These are phyloP conservation scores for Tylopilus sp. DNA, from an alignment of 768 basidiomycete species.

Conservation along the genomic window DNA sequence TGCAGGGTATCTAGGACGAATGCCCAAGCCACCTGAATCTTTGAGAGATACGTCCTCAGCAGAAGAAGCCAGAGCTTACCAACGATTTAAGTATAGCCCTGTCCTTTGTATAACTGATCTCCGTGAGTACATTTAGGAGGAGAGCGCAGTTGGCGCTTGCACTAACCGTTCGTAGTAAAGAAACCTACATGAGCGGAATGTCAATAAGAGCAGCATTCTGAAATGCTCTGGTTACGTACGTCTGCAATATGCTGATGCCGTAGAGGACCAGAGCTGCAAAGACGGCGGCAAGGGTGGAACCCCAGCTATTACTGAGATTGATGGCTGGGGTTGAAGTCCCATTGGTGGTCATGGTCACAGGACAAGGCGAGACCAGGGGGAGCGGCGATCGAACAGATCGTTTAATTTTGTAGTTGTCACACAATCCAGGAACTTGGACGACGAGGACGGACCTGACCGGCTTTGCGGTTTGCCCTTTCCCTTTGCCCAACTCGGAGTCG, in stretches of 20 bases:
- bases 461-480: no score
- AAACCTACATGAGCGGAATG: slow-evolving; percentile 11
- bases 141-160: not conserved
- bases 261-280: slow-evolving; percentile 23
- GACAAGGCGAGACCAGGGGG: not conserved
- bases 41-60: not conserved
- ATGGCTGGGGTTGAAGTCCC: not conserved
- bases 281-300: slow-evolving; percentile 20
- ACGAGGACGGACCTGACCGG: no score
- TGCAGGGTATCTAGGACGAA: slow-evolving; percentile 20
- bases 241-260: slow-evolving; percentile 24
- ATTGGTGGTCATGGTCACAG: slow-evolving; percentile 11
- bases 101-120: slow-evolving; percentile 17
- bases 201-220: not conserved
- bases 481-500: no score
- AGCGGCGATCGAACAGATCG: not conserved
- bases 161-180: slow-evolving; percentile 26
- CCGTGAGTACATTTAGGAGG: not conserved
- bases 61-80: slow-evolving; percentile 3
- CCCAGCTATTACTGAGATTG: slow-evolving; percentile 17
- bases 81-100: slow-evolving; percentile 10
- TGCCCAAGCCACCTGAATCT: slow-evolving; percentile 19
- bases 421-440: no score
- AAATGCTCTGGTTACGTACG: slow-evolving; percentile 10
- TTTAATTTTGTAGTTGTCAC: slow-evolving; percentile 11